phyloP scores from a whole-genome alignment of 2,329 filamentous ascomycete species.

The Coniochaeta pulveracea region DNA sequence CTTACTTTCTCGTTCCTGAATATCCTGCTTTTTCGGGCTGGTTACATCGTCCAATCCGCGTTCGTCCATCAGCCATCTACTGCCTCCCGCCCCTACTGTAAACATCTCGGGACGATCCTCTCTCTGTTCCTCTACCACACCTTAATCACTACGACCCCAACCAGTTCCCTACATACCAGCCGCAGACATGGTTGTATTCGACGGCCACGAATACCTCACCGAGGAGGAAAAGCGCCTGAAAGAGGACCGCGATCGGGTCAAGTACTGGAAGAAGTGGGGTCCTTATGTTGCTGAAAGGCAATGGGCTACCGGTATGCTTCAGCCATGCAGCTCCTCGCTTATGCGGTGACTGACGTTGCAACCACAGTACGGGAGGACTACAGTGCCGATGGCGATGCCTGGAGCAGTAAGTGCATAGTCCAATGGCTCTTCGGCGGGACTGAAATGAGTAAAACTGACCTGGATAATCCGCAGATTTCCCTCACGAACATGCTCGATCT shows the following conservation, averaged over 20 bases:
- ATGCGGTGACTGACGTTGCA: conserved; percentile 11
- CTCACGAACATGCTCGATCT: conserved; percentile 82
- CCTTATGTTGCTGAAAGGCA: conserved; percentile 88
- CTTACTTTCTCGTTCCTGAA: no score
- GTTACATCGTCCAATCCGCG: no score
- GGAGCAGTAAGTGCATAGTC: conserved; percentile 63
- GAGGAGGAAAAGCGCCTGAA: conserved; percentile 85
- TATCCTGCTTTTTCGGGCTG: no score
- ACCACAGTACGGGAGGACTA: conserved; percentile 79
- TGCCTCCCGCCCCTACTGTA: no score
- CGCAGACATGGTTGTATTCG: conserved; percentile 71
- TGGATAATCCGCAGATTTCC: conserved; percentile 65
- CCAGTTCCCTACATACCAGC: not conserved
- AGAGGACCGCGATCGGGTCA: conserved; percentile 69
- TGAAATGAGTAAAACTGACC: conserved; percentile 3
- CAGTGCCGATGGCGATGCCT: conserved; percentile 78
- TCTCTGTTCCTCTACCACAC: no score
- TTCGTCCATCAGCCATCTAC: no score
- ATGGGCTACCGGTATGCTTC: conserved; percentile 73
- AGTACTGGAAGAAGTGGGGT: conserved; percentile 99
- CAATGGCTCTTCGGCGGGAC: not conserved
- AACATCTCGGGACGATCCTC: no score
- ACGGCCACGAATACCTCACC: conserved; percentile 76
- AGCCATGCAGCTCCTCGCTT: not conserved
- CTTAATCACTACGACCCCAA: no score